Evolutionary conservation across 2,329 filamentous ascomycete genomes (phyloP), one percentile per base, ranked within the genome.

Genomic region (Monilinia fructigena): DNA sequence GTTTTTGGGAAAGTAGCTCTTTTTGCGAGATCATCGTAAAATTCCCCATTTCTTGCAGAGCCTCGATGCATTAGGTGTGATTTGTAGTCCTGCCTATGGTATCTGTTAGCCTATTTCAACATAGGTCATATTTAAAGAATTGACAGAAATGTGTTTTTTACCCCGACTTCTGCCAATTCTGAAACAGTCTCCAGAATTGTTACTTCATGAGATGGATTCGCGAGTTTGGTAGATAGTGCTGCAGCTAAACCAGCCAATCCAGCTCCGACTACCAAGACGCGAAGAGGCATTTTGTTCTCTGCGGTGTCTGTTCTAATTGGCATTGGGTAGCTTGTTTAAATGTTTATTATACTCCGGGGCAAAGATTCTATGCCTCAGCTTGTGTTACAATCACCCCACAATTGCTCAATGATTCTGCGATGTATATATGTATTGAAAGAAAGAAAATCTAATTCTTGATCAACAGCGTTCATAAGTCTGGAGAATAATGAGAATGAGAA

Each of bases 221-320:
- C 74, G 2, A 72, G 52, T 55, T 73, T 74, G 23, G 76, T 77
- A 4, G 78, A 77, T 26, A 81, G 74, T 2, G 66, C 74, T 14
- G 78, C 74, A 10, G 78, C 76, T 1, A 81, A 73, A n/a, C 80
- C 80, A 28, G 77, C 79, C 6, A 81, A 72, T 5, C 80, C 80
- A 10, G 79, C 80, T 1, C 80, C 80, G 47, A 81, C 74, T 18
- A 82, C 70, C n/a, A 80, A 75, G 4, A 81, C 70, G 35, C 81
- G 72, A 10, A 73, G 61, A 4, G 70, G 69, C 67, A 68, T 70
- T 38, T 12, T 66, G n/a, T 14, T 38, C 2, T 63, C 47, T n/a
- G 8, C 38, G 11, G 48, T 47, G 5, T 50, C 38, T 14, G 18
- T 48, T 64, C 20, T 18, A 4, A 26, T 18, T 38, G 40, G 20